Conservation (phyloP, 139 green algal species). For the Ettlia oleoabundans region DNA sequence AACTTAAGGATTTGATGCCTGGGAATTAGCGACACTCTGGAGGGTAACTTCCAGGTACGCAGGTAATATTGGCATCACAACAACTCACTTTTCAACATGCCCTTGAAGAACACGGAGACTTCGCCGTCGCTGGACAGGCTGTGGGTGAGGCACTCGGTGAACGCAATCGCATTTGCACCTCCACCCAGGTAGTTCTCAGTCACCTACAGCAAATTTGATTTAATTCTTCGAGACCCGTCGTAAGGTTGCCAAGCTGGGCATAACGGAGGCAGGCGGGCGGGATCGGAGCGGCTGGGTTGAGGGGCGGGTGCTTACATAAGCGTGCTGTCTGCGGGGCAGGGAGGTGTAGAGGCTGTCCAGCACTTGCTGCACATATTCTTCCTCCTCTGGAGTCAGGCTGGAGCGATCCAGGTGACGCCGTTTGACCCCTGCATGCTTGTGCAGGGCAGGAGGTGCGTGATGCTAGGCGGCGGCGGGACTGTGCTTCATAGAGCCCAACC, state of each 20-base stretch:
- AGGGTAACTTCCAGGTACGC: too few relatives aligned
- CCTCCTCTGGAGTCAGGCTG: slow-evolving; percentile 1
- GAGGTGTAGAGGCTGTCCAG: not conserved
- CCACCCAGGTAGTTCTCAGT: slow-evolving; percentile 12
- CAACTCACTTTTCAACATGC: not conserved
- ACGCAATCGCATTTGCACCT: not conserved
- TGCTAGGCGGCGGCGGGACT: too few relatives aligned
- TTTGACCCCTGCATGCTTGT: not conserved
- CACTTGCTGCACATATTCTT: slow-evolving; percentile 13
- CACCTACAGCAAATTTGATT: not conserved
- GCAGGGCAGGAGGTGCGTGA: too few relatives aligned
- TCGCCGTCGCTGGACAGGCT: slow-evolving; percentile 1
- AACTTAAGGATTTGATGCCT: too few relatives aligned
- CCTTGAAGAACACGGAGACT: slow-evolving; percentile 5
- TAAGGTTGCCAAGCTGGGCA: too few relatives aligned
- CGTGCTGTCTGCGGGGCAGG: not conserved
- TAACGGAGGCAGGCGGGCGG: not conserved
- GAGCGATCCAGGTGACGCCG: not conserved
- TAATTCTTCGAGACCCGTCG: too few relatives aligned
- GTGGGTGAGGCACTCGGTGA: slow-evolving; percentile 4
- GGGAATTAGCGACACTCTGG: too few relatives aligned
- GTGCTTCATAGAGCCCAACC: too few relatives aligned
- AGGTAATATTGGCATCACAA: not conserved
- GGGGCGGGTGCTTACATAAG: not conserved
- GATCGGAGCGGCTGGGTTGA: not conserved